Evolutionary conservation across 805 yeast species (phyloP).

Genomic region (Metschnikowia matae): DNA sequence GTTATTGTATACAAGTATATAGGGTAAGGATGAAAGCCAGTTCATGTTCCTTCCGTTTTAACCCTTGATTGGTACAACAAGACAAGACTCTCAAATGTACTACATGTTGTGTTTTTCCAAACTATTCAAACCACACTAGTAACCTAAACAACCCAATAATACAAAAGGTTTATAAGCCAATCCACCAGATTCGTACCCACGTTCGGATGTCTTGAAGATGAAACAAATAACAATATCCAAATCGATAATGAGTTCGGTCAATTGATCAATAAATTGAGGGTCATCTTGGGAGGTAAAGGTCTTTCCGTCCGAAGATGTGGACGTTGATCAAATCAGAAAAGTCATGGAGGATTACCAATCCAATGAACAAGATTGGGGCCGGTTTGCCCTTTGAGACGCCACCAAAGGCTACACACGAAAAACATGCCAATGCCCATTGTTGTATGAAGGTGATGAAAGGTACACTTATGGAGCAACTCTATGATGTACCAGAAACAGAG

Average conservation of each 20-base stretch:
- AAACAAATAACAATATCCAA: conserved; percentile 15
- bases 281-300: conserved; percentile 31
- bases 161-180: too few relatives aligned
- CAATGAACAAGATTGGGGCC: conserved; percentile 51
- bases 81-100: too few relatives aligned
- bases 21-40: too few relatives aligned
- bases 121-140: too few relatives aligned
- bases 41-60: too few relatives aligned
- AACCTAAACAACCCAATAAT: too few relatives aligned
- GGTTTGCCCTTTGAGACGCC: conserved; percentile 52
- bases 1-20: too few relatives aligned
- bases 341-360: conserved; percentile 48
- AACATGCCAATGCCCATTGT: conserved; percentile 77
- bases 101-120: too few relatives aligned
- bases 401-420: conserved; percentile 52
- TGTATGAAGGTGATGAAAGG: conserved; percentile 68
- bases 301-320: conserved; percentile 47
- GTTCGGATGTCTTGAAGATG: conserved; percentile 17
- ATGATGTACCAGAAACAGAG: conserved; percentile 43
- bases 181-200: too few relatives aligned
- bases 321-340: conserved; percentile 42
- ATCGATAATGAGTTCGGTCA: conserved; percentile 17
- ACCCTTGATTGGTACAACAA: too few relatives aligned
- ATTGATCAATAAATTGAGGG: conserved; percentile 27
- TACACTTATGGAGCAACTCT: conserved; percentile 51